Percentiles rank a stretch among this genome's conserved stretches.
These are phyloP conservation scores for Leccinum subrobustum DNA, from an alignment of 1,284 basidiomycete species.

Conservation along the genomic window DNA sequence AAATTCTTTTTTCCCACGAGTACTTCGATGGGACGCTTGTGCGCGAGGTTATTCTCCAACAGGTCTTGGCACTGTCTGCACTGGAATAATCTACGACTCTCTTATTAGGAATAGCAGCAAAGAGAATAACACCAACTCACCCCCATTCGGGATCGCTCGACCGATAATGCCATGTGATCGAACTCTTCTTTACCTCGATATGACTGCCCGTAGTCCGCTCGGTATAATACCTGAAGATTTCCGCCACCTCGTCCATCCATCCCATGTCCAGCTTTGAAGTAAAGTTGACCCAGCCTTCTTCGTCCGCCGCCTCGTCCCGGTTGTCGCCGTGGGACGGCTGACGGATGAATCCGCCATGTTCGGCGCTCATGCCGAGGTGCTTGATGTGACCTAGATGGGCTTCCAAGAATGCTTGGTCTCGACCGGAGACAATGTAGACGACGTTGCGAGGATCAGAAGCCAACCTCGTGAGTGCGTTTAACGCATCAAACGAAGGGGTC, in stretches of 20 bases:
- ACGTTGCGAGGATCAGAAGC: constrained; percentile 83
- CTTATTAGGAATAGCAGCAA: neutral
- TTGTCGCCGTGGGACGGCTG: constrained; percentile 43
- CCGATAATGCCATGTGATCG: constrained; percentile 98
- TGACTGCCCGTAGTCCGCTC: constrained; percentile 95
- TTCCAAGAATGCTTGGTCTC: constrained; percentile 92
- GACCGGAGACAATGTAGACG: constrained; percentile 96
- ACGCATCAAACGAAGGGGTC: constrained; percentile 74
- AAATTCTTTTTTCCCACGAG: constrained; percentile 98
- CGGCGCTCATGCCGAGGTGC: constrained; percentile 89
- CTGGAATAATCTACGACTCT: constrained; percentile 71
- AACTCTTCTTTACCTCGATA: constrained; percentile 96
- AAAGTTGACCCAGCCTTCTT: constrained; percentile 78
- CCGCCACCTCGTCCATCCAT: constrained; percentile 95
- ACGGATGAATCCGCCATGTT: constrained; percentile 93
- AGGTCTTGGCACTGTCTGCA: constrained; percentile 96
- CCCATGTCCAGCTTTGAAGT: constrained; percentile 93
- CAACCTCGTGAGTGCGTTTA: constrained; percentile 74
- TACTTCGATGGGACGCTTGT: constrained; percentile 89
- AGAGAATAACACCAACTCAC: constrained; percentile 42
- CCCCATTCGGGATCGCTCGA: constrained; percentile 95
- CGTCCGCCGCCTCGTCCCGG: constrained; percentile 20
- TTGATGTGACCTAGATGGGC: constrained; percentile 87
- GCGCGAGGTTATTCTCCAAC: constrained; percentile 88
- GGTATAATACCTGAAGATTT: constrained; percentile 96